These are phyloP conservation scores for Prosopis cineraria DNA, from an alignment of 306 rosid genomes.

Conservation along the genomic window DNA sequence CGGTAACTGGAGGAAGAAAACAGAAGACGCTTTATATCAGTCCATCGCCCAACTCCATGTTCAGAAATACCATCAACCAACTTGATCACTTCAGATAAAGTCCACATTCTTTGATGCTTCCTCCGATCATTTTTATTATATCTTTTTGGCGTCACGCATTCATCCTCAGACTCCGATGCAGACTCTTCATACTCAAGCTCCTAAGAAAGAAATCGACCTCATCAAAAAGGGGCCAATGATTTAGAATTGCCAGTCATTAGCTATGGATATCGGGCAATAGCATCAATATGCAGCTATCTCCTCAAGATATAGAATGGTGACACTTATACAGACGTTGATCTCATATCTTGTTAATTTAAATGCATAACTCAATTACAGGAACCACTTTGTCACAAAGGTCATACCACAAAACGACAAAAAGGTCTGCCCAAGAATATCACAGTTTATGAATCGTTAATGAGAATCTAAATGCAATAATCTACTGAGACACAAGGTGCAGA, in stretches of 20 bases:
- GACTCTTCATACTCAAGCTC: conserved; percentile 33
- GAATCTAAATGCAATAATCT: neutral
- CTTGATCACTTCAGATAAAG: conserved; percentile 65
- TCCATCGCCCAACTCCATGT: conserved; percentile 96
- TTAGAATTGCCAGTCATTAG: neutral
- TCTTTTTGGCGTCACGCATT: conserved; percentile 43
- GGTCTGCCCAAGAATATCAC: neutral
- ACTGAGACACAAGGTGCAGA: neutral
- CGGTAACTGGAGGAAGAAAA: conserved; percentile 72
- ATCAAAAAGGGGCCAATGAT: conserved; percentile 10
- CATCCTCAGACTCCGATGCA: conserved; percentile 59
- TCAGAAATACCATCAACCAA: conserved; percentile 93
- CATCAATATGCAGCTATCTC: neutral
- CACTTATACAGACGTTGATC: neutral
- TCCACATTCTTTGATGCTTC: conserved; percentile 97
- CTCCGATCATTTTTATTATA: conserved; percentile 67
- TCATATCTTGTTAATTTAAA: too few relatives aligned
- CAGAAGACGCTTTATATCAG: conserved; percentile 66
- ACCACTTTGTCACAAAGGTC: conserved; percentile 18
- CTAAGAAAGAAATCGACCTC: conserved; percentile 39
- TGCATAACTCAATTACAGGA: neutral
- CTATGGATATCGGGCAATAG: neutral
- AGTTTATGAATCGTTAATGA: neutral
- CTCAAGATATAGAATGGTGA: neutral
- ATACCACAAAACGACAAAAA: neutral